These are phyloP conservation scores for Pseudocercospora vitis DNA, from an alignment of 2,329 filamentous ascomycete genomes.

Conservation along the genomic window DNA sequence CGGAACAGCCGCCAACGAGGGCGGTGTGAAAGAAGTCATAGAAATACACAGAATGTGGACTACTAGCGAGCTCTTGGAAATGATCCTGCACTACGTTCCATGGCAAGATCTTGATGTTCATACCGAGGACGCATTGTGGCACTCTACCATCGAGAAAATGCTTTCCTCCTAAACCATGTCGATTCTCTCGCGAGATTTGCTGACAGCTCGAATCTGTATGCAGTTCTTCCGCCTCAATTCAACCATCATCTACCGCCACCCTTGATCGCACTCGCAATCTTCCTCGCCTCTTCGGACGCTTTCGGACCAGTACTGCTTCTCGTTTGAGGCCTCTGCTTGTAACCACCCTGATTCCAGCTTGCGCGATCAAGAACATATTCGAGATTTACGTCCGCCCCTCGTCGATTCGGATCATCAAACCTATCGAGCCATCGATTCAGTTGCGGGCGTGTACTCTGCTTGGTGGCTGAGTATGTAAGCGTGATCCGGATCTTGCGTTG, in stretches of 20 bases:
- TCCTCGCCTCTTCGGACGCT: slow-evolving; percentile 1
- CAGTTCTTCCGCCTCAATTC: too few species aligned
- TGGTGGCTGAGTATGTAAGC: slow-evolving; percentile 8
- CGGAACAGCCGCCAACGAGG: too few species aligned
- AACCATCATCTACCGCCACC: not conserved
- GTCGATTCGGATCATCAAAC: slow-evolving; percentile 10
- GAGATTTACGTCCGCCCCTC: slow-evolving; percentile 11
- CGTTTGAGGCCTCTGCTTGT: slow-evolving; percentile 11
- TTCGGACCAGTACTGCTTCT: slow-evolving; percentile 1
- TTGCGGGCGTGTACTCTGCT: slow-evolving; percentile 2
- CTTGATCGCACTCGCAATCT: not conserved
- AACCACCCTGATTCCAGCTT: slow-evolving; percentile 6
- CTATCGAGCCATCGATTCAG: slow-evolving; percentile 18
- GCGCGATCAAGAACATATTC: slow-evolving; percentile 11
- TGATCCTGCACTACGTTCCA: too few species aligned
- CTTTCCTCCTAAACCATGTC: too few species aligned
- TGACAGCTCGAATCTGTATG: too few species aligned
- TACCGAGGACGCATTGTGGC: too few species aligned
- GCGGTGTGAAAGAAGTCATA: too few species aligned
- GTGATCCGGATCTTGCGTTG: slow-evolving; percentile 13
- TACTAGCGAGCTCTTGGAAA: too few species aligned
- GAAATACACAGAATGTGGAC: too few species aligned
- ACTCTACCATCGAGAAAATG: too few species aligned
- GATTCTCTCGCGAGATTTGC: too few species aligned
- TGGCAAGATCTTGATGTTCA: too few species aligned